Evolutionary conservation across 1,284 basidiomycete genomes (phyloP), one percentile per base, ranked within the genome.

Genomic region (Moniliella sp.): DNA sequence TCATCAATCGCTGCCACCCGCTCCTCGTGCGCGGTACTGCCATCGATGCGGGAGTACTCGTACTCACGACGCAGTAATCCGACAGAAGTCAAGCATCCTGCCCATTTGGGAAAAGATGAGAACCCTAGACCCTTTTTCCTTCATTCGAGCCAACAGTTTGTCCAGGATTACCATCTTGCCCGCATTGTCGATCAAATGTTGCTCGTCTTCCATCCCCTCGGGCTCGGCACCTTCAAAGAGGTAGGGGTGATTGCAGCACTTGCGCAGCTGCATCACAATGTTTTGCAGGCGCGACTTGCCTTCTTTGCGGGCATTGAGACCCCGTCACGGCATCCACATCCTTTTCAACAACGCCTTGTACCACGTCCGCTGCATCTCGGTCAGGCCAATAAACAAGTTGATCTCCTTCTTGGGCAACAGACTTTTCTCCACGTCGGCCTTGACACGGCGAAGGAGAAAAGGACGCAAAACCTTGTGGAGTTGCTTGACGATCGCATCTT

Each of bases 41-140:
- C 91, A 63, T 97, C 91, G 15, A 99, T 69, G 48, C 91, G 82
- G 32, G 94, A 74, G 62, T 86, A 80, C 57, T 82, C 78, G 71
- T 75, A 86, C 12, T 73, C 72, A 66, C 79, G 75, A 68, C 77
- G 59, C 94, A 67, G 61, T 93, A 99, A 61, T 97, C 91, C 58
- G 91, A 84, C 72, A 97, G 61, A 97, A 93, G 48, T 93, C 84
- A 88, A 97, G 94, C 58, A 94, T 84, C 52, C 84, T 59, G 74
- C 86, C 94, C 88, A 94, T 94, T 64, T 97, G 88, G 76, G 94
- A 94, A 73, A 94, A 94, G 59, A 97, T 93, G 40, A 97, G 73
- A 14, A 56, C 45, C 2, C 55, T 47, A 33, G 61, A 57, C 5
- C 61, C 61, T 0, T 39, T 28, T 2, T 37, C 48, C 28, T 59